These are phyloP conservation scores for Penicillium fuscoglaucum DNA, from an alignment of 2,329 filamentous ascomycete genomes.

Conservation along the genomic window DNA sequence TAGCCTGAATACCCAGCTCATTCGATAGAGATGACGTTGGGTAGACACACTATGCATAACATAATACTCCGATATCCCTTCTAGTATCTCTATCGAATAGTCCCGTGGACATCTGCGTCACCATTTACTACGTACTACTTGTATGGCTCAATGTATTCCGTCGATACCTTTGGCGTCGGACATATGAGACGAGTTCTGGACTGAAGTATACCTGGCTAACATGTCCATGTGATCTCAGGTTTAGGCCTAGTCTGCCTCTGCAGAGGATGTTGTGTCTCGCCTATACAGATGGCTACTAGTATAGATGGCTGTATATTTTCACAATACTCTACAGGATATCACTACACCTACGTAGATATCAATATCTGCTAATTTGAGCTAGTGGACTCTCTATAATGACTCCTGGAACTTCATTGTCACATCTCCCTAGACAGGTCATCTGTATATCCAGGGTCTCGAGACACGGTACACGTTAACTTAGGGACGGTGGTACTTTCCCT, in stretches of 20 bases:
- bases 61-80: not conserved
- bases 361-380: too few relatives aligned
- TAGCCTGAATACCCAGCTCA: not conserved
- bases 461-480: not conserved
- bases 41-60: not conserved
- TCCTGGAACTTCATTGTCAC: not conserved
- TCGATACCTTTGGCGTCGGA: not conserved
- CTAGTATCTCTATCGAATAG: too few relatives aligned
- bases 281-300: not conserved
- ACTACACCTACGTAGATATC: not conserved
- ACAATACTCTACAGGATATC: not conserved
- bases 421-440: not conserved
- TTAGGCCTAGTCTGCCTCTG: not conserved
- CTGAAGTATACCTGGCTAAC: not conserved
- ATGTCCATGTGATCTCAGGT: not conserved
- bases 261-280: too few relatives aligned
- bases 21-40: not conserved
- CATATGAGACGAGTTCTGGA: not conserved
- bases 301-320: not conserved
- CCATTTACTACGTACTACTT: not conserved
- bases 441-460: not conserved
- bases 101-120: not conserved
- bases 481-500: not conserved
- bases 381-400: not conserved
- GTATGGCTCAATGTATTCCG: not conserved